Base-by-base conservation (phyloP, 1,284 basidiomycete genomes). In the Trichosporon faecale region DNA sequence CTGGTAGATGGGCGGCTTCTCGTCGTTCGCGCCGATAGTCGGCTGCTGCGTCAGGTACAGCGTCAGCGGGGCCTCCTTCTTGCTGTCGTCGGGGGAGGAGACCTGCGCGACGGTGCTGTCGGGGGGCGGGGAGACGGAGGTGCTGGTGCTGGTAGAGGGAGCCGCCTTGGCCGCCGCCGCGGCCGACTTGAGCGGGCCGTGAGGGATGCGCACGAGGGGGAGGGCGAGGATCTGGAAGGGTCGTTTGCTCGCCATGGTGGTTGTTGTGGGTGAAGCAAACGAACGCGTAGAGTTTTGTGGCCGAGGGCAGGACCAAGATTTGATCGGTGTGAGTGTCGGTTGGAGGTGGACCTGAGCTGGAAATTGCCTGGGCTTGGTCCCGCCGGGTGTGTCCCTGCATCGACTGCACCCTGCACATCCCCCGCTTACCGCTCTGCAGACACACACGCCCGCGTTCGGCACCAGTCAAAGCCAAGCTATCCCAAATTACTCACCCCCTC, bases 141-240 rank as follows among this genome's bases (percentile, higher is more conserved):
- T 67, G 35, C 35, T 65, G 44, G 65, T 37, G 61, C 46, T 35
- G 35, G 25, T 65, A 29, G 21, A 35, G 18, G 29, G 27, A 57
- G 29, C 46, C 7, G 67, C 64, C 0, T 55, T 60, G 3, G 66
- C 57, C 37, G 35, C 64, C 64, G 23, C 65, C 18, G 5, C 65
- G 68, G 23, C 37, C 71, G 57, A 23, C 49, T 52, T 52, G 27
- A 70, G 49, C 52, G 73, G 61, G 16, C 75, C 71, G 27, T 75
- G 73, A n/a, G 78, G 78, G 16, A 80, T 68, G 23, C 77, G 77
- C 60, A 78, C 77, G 33, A 82, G 76, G 11, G 80, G 80, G 25
- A 82, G 74, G 29, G 79, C 79, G 67, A 82, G 75, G 69, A 82
- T 79, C 27, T 79, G 75, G 71, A 80, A 78, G 40, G 76, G 78